Conservation (phyloP, 768 basidiomycete genomes). For the Tulasnella calospora region DNA sequence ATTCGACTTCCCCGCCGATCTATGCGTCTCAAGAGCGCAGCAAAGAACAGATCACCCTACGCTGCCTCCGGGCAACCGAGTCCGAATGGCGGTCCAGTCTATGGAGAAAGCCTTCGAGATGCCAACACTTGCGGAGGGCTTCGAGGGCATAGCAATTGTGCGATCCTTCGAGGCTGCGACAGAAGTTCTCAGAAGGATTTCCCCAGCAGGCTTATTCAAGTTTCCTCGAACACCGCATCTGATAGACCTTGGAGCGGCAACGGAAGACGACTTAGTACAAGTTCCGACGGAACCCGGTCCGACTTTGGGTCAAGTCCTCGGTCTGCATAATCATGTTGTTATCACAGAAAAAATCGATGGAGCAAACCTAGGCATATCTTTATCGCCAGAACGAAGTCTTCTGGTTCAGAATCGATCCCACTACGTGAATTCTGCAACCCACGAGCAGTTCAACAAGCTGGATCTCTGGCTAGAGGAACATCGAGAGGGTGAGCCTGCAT, state of each 20-base stretch:
- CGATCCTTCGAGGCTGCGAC: conserved; percentile 50
- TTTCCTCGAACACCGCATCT: conserved; percentile 61
- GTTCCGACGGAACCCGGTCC: neutral
- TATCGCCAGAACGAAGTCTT: conserved; percentile 47
- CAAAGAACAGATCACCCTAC: conserved; percentile 55
- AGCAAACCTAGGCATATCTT: conserved; percentile 61
- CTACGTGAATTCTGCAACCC: conserved; percentile 51
- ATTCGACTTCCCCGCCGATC: conserved; percentile 50
- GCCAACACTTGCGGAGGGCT: conserved; percentile 51
- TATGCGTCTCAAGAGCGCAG: conserved; percentile 55
- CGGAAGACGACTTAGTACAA: conserved; percentile 47
- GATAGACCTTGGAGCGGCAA: conserved; percentile 53
- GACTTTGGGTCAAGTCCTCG: conserved; percentile 29
- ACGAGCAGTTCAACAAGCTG: conserved; percentile 58
- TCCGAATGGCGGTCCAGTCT: conserved; percentile 52
- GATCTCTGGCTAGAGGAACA: conserved; percentile 52
- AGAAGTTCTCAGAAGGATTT: conserved; percentile 46
- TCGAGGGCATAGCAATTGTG: conserved; percentile 47
- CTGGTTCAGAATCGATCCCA: conserved; percentile 61
- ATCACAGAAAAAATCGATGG: conserved; percentile 65
- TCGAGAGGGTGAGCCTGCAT: conserved; percentile 34
- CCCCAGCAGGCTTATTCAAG: conserved; percentile 46
- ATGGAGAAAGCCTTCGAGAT: conserved; percentile 46
- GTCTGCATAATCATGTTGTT: conserved; percentile 36
- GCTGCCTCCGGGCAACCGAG: conserved; percentile 51